Percentiles rank a stretch among this genome's conserved stretches.
Evolutionary conservation across 169 alveolate genomes (phyloP).

Genomic region (Plasmodium cynomolgi): DNA sequence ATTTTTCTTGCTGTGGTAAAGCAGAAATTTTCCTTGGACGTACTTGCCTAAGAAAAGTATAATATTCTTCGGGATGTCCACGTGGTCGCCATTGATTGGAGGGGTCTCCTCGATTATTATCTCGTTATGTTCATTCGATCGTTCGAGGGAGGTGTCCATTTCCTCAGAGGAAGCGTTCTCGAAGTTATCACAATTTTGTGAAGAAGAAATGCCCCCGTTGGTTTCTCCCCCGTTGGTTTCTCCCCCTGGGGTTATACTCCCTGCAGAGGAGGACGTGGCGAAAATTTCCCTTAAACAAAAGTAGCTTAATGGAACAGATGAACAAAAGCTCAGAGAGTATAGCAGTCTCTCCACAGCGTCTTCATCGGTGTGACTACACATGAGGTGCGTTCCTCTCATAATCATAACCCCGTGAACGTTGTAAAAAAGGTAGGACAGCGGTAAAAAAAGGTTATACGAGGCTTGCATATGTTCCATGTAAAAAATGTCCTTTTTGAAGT

Average conservation of each 20-base stretch:
- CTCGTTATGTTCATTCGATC: not conserved
- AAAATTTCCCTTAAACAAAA: constrained; percentile 11
- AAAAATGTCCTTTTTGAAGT: constrained; percentile 12
- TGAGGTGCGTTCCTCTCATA: not conserved
- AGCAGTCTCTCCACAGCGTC: not conserved
- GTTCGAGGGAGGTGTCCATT: not conserved
- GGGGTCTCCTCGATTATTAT: not conserved
- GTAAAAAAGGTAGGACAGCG: constrained; percentile 43
- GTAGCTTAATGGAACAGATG: constrained; percentile 26
- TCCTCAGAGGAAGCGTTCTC: not conserved
- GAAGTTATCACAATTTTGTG: not conserved
- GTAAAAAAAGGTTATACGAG: constrained; percentile 28
- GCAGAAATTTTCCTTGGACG: not conserved
- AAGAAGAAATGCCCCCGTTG: not conserved
- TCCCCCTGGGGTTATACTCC: not conserved
- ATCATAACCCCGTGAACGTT: constrained; percentile 1
- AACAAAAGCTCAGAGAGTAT: constrained; percentile 22
- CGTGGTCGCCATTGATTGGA: not conserved
- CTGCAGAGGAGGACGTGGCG: not conserved
- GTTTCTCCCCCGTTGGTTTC: not conserved
- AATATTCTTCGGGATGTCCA: not conserved
- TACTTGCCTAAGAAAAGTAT: constrained; percentile 29
- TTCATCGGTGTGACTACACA: not conserved
- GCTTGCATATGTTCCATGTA: constrained; percentile 32
- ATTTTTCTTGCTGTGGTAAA: constrained; percentile 45